phyloP scores from a whole-genome alignment of 2,329 filamentous ascomycete genomes.

The Berkeleyomyces rouxiae region DNA sequence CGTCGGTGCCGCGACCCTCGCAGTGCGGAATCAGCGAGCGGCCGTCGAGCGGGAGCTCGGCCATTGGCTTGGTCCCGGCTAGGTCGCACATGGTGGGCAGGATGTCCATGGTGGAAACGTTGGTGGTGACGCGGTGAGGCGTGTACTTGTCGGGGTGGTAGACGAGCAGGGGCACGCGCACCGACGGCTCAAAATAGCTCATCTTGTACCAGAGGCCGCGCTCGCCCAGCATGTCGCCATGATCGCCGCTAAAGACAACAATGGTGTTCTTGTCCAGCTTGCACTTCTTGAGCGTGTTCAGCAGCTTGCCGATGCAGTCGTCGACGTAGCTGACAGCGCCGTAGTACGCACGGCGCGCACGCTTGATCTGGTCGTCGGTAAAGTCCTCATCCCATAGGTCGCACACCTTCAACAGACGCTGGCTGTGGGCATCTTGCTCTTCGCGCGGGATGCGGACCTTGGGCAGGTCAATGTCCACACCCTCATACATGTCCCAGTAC shows the following conservation, averaged over 20 bases:
- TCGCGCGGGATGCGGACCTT: constrained; percentile 63
- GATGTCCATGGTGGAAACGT: constrained; percentile 82
- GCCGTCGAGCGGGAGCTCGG: constrained; percentile 70
- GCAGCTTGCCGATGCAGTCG: constrained; percentile 71
- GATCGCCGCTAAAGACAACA: constrained; percentile 81
- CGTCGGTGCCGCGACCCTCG: constrained; percentile 42
- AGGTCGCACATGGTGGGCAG: constrained; percentile 78
- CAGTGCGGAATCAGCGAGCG: constrained; percentile 67
- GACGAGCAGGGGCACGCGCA: constrained; percentile 74
- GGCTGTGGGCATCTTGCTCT: constrained; percentile 71
- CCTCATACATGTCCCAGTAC: constrained; percentile 86
- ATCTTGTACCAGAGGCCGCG: constrained; percentile 94
- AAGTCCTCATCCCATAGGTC: constrained; percentile 76
- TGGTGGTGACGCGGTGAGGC: constrained; percentile 61
- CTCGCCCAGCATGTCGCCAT: constrained; percentile 92
- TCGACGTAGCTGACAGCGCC: constrained; percentile 89
- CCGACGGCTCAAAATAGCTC: constrained; percentile 87
- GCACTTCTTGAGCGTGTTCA: constrained; percentile 63
- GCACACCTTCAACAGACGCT: constrained; percentile 71
- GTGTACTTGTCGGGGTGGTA: constrained; percentile 61
- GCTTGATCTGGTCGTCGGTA: constrained; percentile 70
- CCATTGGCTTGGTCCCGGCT: constrained; percentile 51
- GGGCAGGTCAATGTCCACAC: constrained; percentile 70
- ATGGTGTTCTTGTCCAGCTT: constrained; percentile 73
- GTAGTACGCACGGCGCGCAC: constrained; percentile 77